Evolutionary conservation across 2,329 filamentous ascomycete species (phyloP).

Genomic region (Botryotinia calthae): DNA sequence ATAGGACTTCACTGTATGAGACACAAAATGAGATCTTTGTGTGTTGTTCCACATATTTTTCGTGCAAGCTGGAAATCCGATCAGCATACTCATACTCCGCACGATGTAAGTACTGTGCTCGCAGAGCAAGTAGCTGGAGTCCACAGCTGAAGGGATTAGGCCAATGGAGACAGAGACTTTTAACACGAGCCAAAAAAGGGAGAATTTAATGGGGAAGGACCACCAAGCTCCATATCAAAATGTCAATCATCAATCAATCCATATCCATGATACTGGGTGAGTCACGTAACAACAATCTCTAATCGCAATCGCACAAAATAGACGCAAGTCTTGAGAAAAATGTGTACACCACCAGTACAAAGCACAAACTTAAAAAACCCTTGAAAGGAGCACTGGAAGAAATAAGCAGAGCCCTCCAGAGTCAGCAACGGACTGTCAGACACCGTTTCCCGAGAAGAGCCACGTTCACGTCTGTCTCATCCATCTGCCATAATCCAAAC

Average conservation of each 20-base stretch:
- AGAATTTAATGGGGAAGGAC: not conserved
- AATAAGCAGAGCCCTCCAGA: not conserved
- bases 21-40: not conserved
- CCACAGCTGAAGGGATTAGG: not conserved
- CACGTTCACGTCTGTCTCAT: constrained; percentile 12
- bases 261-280: not conserved
- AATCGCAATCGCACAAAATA: not conserved
- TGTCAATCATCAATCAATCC: not conserved
- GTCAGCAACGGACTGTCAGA: not conserved
- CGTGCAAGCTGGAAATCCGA: not conserved
- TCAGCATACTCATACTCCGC: not conserved
- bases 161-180: constrained; percentile 1
- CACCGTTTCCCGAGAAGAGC: constrained; percentile 5
- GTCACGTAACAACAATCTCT: not conserved
- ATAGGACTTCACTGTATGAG: not conserved
- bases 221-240: not conserved
- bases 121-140: not conserved
- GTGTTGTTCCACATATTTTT: not conserved
- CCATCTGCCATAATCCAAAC: constrained; percentile 9
- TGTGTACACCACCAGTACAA: not conserved
- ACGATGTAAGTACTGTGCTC: not conserved
- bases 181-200: not conserved
- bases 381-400: not conserved
- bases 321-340: not conserved
- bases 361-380: not conserved